Evolutionary conservation across 2,329 filamentous ascomycete genomes (phyloP).

Genomic region (Pseudogymnoascus sp.): DNA sequence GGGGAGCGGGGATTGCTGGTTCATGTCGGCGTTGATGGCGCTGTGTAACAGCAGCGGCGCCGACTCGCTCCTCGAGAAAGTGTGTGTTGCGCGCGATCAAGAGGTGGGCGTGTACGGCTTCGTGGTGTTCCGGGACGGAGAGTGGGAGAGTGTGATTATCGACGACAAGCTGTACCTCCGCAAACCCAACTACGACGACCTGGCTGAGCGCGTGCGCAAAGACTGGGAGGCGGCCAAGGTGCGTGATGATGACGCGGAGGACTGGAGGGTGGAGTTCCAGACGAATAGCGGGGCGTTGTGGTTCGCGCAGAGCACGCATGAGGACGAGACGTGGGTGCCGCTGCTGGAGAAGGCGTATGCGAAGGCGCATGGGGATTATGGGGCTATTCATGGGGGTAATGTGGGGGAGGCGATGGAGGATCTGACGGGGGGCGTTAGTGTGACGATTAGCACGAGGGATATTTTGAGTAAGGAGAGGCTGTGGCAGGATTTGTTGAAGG

Average conservation of each 20-base stretch:
- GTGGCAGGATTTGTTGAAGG: slow-evolving; percentile 70
- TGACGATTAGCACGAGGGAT: slow-evolving; percentile 58
- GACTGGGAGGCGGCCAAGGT: slow-evolving; percentile 23
- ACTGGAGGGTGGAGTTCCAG: slow-evolving; percentile 39
- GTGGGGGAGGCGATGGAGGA: slow-evolving; percentile 47
- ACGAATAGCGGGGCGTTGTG: slow-evolving; percentile 64
- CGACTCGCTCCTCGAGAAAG: slow-evolving; percentile 40
- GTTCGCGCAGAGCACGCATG: slow-evolving; percentile 66
- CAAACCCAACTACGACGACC: slow-evolving; percentile 73
- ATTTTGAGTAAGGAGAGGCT: slow-evolving; percentile 73
- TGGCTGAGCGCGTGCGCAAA: slow-evolving; percentile 39
- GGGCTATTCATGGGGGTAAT: slow-evolving; percentile 65
- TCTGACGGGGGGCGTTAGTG: slow-evolving; percentile 60
- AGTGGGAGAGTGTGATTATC: slow-evolving; percentile 84
- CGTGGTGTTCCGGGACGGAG: slow-evolving; percentile 77
- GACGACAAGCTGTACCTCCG: slow-evolving; percentile 84
- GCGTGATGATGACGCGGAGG: slow-evolving; percentile 45
- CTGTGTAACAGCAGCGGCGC: slow-evolving; percentile 41
- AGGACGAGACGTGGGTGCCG: slow-evolving; percentile 76
- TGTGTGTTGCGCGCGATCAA: slow-evolving; percentile 30
- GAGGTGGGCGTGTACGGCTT: slow-evolving; percentile 79
- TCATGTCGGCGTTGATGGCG: slow-evolving; percentile 71
- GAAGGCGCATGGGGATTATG: slow-evolving; percentile 76
- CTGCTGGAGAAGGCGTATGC: slow-evolving; percentile 76
- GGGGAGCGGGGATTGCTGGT: slow-evolving; percentile 74